Conservation (phyloP, 306 rosid species). For the Adenanthera pavonina region DNA sequence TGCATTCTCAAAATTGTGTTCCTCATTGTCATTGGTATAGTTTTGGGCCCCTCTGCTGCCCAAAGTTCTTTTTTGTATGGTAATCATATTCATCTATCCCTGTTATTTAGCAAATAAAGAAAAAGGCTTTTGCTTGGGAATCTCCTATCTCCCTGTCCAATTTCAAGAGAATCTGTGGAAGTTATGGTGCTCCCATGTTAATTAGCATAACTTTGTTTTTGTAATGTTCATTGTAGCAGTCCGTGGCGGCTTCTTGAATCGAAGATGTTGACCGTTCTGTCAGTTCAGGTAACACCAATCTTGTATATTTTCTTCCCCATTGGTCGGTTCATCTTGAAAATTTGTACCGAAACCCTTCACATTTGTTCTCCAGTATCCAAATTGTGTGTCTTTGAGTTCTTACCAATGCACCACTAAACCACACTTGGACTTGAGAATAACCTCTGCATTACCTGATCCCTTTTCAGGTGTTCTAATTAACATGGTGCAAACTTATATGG, state of each 20-base stretch:
- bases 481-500: background rate
- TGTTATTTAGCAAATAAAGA: background rate
- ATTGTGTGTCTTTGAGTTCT: conserved; percentile 35
- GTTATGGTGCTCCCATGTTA: background rate
- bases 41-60: conserved; percentile 56
- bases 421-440: conserved; percentile 31
- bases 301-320: conserved; percentile 23
- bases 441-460: conserved; percentile 29
- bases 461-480: conserved; percentile 32
- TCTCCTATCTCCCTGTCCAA: background rate
- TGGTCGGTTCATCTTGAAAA: conserved; percentile 28
- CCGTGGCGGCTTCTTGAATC: conserved; percentile 48
- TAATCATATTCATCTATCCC: conserved; percentile 41
- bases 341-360: background rate
- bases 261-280: conserved; percentile 41
- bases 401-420: conserved; percentile 20
- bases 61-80: conserved; percentile 47
- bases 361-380: conserved; percentile 32
- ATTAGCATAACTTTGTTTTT: conserved; percentile 19
- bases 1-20: conserved; percentile 38
- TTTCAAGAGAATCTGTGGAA: background rate
- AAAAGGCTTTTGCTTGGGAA: background rate
- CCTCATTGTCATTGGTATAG: conserved; percentile 31
- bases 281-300: conserved; percentile 53
- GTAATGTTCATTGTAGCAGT: conserved; percentile 45